Conservation (phyloP, 805 yeast species). For the Sporopachydermia quercuum region DNA sequence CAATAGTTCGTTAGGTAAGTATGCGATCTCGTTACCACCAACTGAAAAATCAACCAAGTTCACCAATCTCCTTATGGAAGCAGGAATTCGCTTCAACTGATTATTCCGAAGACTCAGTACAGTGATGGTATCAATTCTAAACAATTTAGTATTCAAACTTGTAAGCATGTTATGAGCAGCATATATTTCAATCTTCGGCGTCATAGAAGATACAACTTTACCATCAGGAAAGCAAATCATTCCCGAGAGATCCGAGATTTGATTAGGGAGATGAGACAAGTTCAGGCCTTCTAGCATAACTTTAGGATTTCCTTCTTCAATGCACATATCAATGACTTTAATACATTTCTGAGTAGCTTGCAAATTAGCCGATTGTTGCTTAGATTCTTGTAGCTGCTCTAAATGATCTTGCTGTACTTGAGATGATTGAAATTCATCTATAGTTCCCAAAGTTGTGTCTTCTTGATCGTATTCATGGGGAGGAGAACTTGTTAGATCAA, state of each 20-base stretch:
- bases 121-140: conserved; percentile 18
- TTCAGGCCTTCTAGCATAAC: conserved; percentile 10
- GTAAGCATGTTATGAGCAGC: conserved; percentile 16
- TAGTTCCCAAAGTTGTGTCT: conserved; percentile 1
- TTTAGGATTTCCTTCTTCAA: not conserved
- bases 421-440: not conserved
- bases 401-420: conserved; percentile 1
- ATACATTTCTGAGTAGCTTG: not conserved
- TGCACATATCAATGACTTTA: not conserved
- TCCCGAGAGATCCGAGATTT: conserved; percentile 18
- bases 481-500: not conserved
- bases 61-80: conserved; percentile 16
- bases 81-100: conserved; percentile 17
- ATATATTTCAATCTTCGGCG: conserved; percentile 15
- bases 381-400: not conserved
- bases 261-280: conserved; percentile 18
- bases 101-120: conserved; percentile 21
- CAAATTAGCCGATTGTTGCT: not conserved
- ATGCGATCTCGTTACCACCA: conserved; percentile 18
- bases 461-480: not conserved
- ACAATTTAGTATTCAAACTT: conserved; percentile 15
- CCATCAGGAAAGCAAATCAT: conserved; percentile 10
- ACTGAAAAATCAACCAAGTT: conserved; percentile 20
- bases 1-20: conserved; percentile 21
- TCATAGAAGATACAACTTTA: conserved; percentile 10